Base-by-base conservation (phyloP, 768 basidiomycete species). In the Leccinum longicurvipes region DNA sequence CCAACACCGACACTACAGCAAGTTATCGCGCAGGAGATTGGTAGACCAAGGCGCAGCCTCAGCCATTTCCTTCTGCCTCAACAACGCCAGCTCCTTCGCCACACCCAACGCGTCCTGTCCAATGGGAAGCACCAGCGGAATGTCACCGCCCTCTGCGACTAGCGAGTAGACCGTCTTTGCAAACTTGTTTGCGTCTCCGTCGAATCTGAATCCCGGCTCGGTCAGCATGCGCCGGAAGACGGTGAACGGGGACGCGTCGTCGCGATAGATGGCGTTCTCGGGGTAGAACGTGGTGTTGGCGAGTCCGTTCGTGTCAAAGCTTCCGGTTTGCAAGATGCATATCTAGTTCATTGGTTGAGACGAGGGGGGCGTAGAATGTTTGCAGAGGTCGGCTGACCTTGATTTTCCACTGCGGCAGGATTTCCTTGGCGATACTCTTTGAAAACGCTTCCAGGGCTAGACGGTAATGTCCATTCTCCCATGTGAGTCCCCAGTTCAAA, bases 391-490 rank as follows among this genome's bases (percentile, higher is more conserved):
- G 3, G 17, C 57, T 23, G 4, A 59, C 60, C 53, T 53, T 60
- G 61, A 77, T 78, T 54, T 78, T 79, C 77, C 79, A 79, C 12
- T 62, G 62, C 1, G 75, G 76, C 17, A 67, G 64, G 41, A 79
- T 36, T 50, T 79, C 78, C 39, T 63, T 64, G 1, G 65, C 60
- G 5, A 78, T 54, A 4, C 69, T 50, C 53, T 73, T 66, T 1
- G 67, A 71, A 47, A 74, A 63, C 3, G 69, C 73, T 47, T 77
- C 74, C 1, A 75, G 27, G 0, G 73, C 73, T 74, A 47, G 3
- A 28, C 29, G 29, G 29, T 11, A 2, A 11, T 11, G 10, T 29
- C 11, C 4, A 21, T 51, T 6, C 29, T 29, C 15, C 5, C 6
- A 17, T 17, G 36, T 58, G 11, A 54, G 56, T 36, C 19, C 8